Evolutionary conservation across 495 filamentous ascomycete genomes (phyloP), one percentile per base, ranked within the genome.

Genomic region (Oidiodendron maius): DNA sequence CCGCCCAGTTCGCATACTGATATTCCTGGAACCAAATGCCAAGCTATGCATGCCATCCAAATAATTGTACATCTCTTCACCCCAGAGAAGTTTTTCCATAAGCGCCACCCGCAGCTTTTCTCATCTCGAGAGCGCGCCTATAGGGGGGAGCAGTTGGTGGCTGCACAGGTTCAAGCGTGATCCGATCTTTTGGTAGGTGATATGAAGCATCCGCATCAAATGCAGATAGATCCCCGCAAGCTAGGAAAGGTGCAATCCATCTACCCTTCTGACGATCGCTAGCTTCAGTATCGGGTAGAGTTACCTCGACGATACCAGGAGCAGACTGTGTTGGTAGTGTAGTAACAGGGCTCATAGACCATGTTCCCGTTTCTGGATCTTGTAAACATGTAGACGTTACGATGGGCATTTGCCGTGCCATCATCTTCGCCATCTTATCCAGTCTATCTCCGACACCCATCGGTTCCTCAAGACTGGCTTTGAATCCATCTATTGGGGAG

Each of bases 121-220:
- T 77, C 68, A 94, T 66, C 62, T 98, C 93, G 49, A 98, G 70
- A 3, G 94, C 93, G 13, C 80, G 77, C 62, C 90, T 90, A 52
- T 98, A 98, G 0, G 93, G 94, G 1, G 93, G 93, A 6, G 94
- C 94, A 9, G 90, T 97, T 4, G 93, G 93, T 4, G 91, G 91
- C 53, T 96, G 93, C n/a, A 98, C 77, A 0, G 93, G 93, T 62
- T 95, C 91, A 25, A 96, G 78, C 44, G 81, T 88, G 34, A 87
- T 76, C 56, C 89, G 76, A 44, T 74, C 72, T 10, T 75, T 73
- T 1, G 93, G 90, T 9, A 98, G 71, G 51, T 83, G 75, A 67
- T 96, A 96, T 1, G 89, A 87, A 16, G 93, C 93, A 73, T 98
- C 93, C 0, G 91, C 86, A 64, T 98, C 93, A 70, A 83, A 96